Base-by-base conservation (phyloP, 257 asterid genomes). In the Nicotiana obtusifolia region DNA sequence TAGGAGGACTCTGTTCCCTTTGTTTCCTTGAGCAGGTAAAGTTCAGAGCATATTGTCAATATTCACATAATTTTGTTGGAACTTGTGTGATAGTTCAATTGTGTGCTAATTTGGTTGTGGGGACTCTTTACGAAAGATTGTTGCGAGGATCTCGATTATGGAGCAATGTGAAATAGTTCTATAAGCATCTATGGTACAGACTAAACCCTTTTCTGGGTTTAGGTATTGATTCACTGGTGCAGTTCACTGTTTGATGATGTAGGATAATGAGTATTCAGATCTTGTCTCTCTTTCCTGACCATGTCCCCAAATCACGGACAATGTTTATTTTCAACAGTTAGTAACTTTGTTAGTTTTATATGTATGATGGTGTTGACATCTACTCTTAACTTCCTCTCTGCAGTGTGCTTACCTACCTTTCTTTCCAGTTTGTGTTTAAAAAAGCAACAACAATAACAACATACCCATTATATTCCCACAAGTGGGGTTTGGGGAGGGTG, bases 21-120 rank as follows among this genome's bases (percentile, higher is more conserved):
- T 91, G 97, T 87, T 92, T 92, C 84, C 95, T 92, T 30, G 97
- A 92, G 89, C 92, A 92, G 95, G 97, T 91, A 87, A 77, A 47
- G 4, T 31, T 59, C 30, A 20, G 64, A 57, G 24, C 24, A 19
- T 57, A 19, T 52, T 57, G 26, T 57, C 24, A 57, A 57, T 24
- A 59, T 59, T 59, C 64, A 59, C 26, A 59, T 59, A 59, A 59
- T 59, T 30, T 59, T 59, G 28, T 59, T 9, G 28, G 64, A 59
- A 59, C 22, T n/a, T 59, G 64, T 59, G 64, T n/a, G 26, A 57
- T 17, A 56, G 64, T n/a, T 59, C 64, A 59, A 19, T 7, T 19
- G 26, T 19, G 64, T 59, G 22, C 64, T 59, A 20, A n/a, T 59
- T 59, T 59, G 7, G 64, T 59, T n/a, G 28, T n/a, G 28, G 26